These are phyloP conservation scores for Geotrichum carabidarum DNA, from an alignment of 1,139 yeast genomes.

Conservation along the genomic window DNA sequence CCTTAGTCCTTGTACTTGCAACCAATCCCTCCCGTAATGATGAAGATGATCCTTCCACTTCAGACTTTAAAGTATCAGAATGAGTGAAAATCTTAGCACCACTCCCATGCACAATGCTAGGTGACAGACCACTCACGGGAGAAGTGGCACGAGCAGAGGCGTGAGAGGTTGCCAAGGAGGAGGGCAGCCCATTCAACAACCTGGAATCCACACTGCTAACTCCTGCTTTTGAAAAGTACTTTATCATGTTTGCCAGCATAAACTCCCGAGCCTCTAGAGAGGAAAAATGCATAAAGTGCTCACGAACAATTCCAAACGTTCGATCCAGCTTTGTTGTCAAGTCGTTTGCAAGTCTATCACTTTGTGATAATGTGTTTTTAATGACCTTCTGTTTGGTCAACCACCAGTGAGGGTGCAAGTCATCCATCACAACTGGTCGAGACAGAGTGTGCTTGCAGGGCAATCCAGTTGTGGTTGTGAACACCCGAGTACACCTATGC, in stretches of 20 bases:
- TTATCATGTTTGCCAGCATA: constrained; percentile 13
- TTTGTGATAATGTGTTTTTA: constrained; percentile 13
- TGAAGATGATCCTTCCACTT: too few species aligned
- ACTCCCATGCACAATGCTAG: neutral
- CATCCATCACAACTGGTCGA: constrained; percentile 19
- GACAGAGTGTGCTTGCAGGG: constrained; percentile 21
- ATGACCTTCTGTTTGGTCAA: constrained; percentile 10
- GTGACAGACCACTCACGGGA: neutral
- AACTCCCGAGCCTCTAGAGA: constrained; percentile 17
- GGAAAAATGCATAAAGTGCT: constrained; percentile 15
- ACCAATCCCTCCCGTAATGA: too few species aligned
- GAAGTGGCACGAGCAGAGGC: neutral
- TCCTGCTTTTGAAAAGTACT: constrained; percentile 15
- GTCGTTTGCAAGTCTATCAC: constrained; percentile 13
- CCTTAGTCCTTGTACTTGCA: too few species aligned
- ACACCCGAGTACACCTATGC: constrained; percentile 19
- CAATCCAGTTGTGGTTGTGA: constrained; percentile 19
- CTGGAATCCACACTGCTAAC: constrained; percentile 7
- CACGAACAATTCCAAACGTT: constrained; percentile 12
- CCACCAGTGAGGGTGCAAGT: constrained; percentile 21
- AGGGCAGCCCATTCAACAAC: constrained; percentile 1
- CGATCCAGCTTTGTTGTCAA: constrained; percentile 17
- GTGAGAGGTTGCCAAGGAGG: neutral
- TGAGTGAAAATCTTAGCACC: neutral
- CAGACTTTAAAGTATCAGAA: neutral